These are phyloP conservation scores for Carpinus fangiana DNA, from an alignment of 306 rosid species.

Conservation along the genomic window DNA sequence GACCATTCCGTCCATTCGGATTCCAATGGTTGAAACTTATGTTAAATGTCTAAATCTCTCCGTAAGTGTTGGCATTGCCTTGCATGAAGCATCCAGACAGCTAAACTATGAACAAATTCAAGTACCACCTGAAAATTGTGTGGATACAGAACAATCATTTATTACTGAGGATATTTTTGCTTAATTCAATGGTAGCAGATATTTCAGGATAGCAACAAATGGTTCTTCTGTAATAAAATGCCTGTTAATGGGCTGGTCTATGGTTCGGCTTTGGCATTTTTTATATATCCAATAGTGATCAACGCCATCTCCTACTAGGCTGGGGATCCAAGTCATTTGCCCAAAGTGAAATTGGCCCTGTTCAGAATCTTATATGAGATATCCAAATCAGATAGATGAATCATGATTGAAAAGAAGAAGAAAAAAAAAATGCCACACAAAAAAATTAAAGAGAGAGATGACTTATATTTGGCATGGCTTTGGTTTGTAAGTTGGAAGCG, in stretches of 20 bases:
- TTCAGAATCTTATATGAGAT: neutral
- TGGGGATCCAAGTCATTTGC: neutral
- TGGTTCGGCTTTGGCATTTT: no score
- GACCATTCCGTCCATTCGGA: conserved; percentile 73
- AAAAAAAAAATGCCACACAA: no score
- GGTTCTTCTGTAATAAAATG: no score
- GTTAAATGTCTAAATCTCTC: conserved; percentile 92
- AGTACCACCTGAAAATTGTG: conserved; percentile 43
- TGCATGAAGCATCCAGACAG: conserved; percentile 92
- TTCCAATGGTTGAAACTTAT: conserved; percentile 92
- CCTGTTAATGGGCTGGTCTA: no score
- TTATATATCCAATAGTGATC: neutral
- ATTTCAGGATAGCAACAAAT: no score
- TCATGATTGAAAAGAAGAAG: no score
- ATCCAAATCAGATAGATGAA: no score
- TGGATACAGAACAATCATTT: conserved; percentile 45
- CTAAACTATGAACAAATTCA: conserved; percentile 70
- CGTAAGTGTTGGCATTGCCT: conserved; percentile 86
- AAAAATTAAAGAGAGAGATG: no score
- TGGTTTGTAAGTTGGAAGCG: no score
- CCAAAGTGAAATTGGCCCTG: no score
- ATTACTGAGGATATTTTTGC: conserved; percentile 77
- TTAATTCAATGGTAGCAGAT: conserved; percentile 29
- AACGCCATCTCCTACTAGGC: neutral
- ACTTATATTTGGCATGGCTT: no score